Base-by-base conservation (phyloP, 1,139 yeast genomes). In the Scheffersomyces titani region DNA sequence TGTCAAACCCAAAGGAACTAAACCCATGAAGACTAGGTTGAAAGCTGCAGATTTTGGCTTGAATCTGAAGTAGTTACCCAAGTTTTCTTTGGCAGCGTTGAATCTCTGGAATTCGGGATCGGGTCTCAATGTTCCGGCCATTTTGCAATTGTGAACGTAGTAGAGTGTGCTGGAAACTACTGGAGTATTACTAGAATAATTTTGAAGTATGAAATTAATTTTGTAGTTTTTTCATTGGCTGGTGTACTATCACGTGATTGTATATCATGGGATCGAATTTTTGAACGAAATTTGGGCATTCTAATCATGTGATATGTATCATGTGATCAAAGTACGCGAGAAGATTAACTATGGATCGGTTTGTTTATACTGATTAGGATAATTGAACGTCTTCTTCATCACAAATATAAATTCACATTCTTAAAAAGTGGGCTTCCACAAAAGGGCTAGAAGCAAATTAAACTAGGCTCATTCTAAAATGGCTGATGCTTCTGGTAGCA, bases 41-140 rank as follows among this genome's bases (percentile, higher is more conserved):
- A 78, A 77, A 22, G 68, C 57, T 18, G 73, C 76, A 16, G 81
- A 74, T 61, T 70, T 72, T 44, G 82, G 76, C 57, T 72, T 79
- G 70, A 80, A 78, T 57, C 84, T 74, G 70, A 80, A 80, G 69
- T 73, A 75, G 64, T 73, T 75, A 47, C 83, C 83, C 50, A 72
- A 63, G 59, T 71, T 73, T 61, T 80, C 83, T 63, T 74, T 78
- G 55, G 82, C 82, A 44, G 68, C 62, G 64, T 80, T 79, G 72
- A 78, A 80, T 63, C 74, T 72, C 66, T 76, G 78, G 54, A 78
- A 72, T 57, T 72, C 80, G 55, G 74, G 75, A 63, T 80, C 84
- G 64, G 81, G 82, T 65, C 66, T 74, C 63, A 80, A 75, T 52
- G 84, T 80, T 57, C 72, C 77, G 54, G 83, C 84, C 84, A 80